Percentiles rank a stretch among this genome's conserved stretches.
Conservation (phyloP, 2,329 filamentous ascomycete species). For the Penicillium sp. region DNA sequence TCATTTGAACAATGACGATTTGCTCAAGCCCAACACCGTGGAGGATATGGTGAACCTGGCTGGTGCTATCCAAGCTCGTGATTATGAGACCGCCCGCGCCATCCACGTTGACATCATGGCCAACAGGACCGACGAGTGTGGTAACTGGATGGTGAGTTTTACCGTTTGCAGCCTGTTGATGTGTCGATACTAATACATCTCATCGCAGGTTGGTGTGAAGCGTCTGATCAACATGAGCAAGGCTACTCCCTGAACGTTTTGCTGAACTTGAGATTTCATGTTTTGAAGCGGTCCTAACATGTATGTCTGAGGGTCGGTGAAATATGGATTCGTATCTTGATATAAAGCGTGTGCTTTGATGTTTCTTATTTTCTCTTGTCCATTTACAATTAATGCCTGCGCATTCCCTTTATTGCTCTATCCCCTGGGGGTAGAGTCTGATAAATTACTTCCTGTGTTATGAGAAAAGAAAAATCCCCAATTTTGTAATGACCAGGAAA, state of each 20-base stretch:
- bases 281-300: conserved; percentile 6
- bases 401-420: conserved; percentile 17
- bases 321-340: conserved; percentile 5
- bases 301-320: conserved; percentile 7
- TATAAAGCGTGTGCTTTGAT: conserved; percentile 15
- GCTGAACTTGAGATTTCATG: background rate
- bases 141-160: conserved; percentile 79
- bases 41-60: conserved; percentile 52
- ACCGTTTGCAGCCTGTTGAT: background rate
- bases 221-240: conserved; percentile 25
- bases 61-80: conserved; percentile 63
- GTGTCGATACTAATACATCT: conserved; percentile 2
- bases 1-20: conserved; percentile 91
- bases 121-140: conserved; percentile 75
- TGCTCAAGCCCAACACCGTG: conserved; percentile 71
- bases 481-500: background rate
- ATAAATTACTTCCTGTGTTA: conserved; percentile 15
- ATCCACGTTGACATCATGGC: conserved; percentile 73
- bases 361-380: conserved; percentile 17
- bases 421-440: conserved; percentile 11
- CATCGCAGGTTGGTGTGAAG: conserved; percentile 23
- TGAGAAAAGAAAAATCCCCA: conserved; percentile 17
- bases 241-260: conserved; percentile 19
- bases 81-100: conserved; percentile 65
- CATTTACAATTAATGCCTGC: conserved; percentile 24